Evolutionary conservation across 805 yeast genomes (phyloP).

Genomic region (Maudiozyma pseudohumilis): DNA sequence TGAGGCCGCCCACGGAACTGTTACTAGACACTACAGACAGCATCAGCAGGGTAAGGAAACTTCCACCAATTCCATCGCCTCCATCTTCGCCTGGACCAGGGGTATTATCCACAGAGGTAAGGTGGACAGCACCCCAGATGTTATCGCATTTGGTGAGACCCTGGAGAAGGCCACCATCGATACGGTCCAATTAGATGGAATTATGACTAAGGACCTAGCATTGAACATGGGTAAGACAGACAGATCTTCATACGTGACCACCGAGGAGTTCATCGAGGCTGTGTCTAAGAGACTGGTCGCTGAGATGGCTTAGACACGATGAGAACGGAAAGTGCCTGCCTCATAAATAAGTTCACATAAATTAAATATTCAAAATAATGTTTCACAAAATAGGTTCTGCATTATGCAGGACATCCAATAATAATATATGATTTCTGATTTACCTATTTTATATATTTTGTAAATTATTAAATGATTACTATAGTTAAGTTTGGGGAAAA

Average conservation of each 20-base stretch:
- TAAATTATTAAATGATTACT: too few relatives aligned
- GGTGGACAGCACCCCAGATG: slow-evolving; percentile 79
- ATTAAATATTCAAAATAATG: too few relatives aligned
- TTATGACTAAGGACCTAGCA: slow-evolving; percentile 95
- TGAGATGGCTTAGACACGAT: slow-evolving; percentile 5
- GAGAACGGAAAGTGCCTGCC: too few relatives aligned
- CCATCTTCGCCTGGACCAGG: slow-evolving; percentile 94
- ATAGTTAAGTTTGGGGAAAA: too few relatives aligned
- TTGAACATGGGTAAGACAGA: slow-evolving; percentile 80
- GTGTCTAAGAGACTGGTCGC: slow-evolving; percentile 56
- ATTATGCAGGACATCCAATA: too few relatives aligned
- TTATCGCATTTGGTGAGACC: slow-evolving; percentile 63
- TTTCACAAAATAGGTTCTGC: too few relatives aligned
- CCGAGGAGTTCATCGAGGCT: slow-evolving; percentile 81
- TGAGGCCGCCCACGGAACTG: slow-evolving; percentile 99
- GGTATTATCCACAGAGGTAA: slow-evolving; percentile 90
- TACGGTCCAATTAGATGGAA: slow-evolving; percentile 72
- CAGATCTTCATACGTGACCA: slow-evolving; percentile 74
- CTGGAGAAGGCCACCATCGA: slow-evolving; percentile 80
- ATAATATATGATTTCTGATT: too few relatives aligned
- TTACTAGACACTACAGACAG: slow-evolving; percentile 92
- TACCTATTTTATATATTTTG: too few relatives aligned
- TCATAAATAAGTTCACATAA: too few relatives aligned
- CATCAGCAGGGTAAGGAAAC: slow-evolving; percentile 96
- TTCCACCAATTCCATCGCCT: slow-evolving; percentile 93